Percentiles rank a stretch among this genome's conserved stretches.
Evolutionary conservation across 2,329 filamentous ascomycete species (phyloP).

Genomic region (Canariomyces notabilis): DNA sequence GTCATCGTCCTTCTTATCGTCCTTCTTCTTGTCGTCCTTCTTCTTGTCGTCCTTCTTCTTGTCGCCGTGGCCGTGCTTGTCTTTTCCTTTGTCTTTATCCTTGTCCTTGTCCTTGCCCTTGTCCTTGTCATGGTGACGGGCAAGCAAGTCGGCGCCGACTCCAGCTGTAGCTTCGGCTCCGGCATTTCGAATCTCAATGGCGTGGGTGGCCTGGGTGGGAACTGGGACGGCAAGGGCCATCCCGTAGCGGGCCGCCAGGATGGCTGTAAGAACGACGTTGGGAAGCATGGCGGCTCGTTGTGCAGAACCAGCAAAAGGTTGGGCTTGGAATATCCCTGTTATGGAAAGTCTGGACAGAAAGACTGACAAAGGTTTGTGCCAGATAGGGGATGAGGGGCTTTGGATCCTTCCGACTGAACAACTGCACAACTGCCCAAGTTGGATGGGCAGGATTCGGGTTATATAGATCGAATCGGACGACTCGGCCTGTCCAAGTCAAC

Average conservation of each 20-base stretch:
- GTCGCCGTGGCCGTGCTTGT: background rate
- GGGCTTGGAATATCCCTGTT: too few species aligned
- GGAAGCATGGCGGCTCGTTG: conserved; percentile 11
- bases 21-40: conserved; percentile 5
- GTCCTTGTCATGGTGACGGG: conserved; percentile 3
- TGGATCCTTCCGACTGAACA: too few species aligned
- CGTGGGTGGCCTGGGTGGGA: conserved; percentile 1
- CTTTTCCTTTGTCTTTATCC: conserved; percentile 1
- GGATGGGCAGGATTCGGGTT: too few species aligned
- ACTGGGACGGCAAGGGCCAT: conserved; percentile 12
- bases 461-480: too few species aligned
- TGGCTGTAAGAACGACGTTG: conserved; percentile 14
- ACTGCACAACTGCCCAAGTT: too few species aligned
- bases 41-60: conserved; percentile 10
- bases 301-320: too few species aligned
- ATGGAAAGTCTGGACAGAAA: background rate
- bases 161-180: background rate
- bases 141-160: conserved; percentile 6
- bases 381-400: too few species aligned
- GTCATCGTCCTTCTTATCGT: background rate
- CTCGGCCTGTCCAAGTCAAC: too few species aligned
- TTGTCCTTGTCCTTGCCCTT: conserved; percentile 7
- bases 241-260: conserved; percentile 12
- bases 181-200: conserved; percentile 1
- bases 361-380: too few species aligned